Evolutionary conservation across 306 rosid species (phyloP), one percentile per base, ranked within the genome.

Genomic region (Nissolia schottii): DNA sequence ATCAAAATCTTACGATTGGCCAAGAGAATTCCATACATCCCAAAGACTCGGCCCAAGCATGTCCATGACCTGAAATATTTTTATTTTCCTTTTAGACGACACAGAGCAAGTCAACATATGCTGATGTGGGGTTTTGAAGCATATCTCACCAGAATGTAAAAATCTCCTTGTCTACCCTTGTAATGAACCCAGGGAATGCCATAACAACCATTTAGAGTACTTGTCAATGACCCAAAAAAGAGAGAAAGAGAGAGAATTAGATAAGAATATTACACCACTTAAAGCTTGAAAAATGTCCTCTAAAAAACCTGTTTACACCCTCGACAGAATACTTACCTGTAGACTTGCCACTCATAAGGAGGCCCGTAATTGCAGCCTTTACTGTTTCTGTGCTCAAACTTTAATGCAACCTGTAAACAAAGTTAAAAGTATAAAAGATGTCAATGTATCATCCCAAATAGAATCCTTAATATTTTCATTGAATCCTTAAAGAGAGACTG

Each of bases 151-250:
- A 92, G 83, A 83, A 92, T 92, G 80, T 92, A 92, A 77, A 92
- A 92, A 62, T 92, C 98, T 79, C 98, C 98, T 79, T 88, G 98
- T 23, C 96, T 92, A 45, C 98, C 98, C 85, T 92, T 92, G 89
- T 83, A 86, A 80, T 92, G 98, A 85, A 83, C 98, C 87, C 86
- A 75, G 31, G 98, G 98, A 85, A 89, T 81, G 79, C 98, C 98
- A 54, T 92, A 92, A 67, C 98, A 92, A 60, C 94, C 98, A 79
- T 89, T 90, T 48, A 92, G 84, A 58, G 90, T 79, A 83, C 96
- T 92, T 35, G 13, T 24, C 31, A 68, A 81, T 28, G 68, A n/a
- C 22, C 54, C 70, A 80, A 43, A 11, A 85, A 29, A 28, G 1
- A 56, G n/a, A 51, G 40, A 76, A 45, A 67, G n/a, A 63, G 54